phyloP scores from a whole-genome alignment of 305 asterid genomes.

The Stenogyne calaminthoides region DNA sequence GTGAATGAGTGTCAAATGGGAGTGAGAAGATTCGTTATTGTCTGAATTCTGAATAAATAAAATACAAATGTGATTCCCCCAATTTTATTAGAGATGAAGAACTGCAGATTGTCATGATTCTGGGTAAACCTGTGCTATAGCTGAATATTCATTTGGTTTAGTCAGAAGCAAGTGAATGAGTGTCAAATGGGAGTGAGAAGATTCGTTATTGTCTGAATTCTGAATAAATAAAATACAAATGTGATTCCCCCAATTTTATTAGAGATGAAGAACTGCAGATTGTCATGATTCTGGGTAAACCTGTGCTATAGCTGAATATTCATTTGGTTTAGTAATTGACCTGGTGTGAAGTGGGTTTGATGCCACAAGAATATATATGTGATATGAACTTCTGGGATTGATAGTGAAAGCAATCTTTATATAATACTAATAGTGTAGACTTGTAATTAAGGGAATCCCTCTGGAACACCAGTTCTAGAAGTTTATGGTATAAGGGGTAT shows the following conservation, averaged over 20 bases:
- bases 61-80: background rate
- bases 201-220: background rate
- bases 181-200: background rate
- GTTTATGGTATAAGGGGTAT: background rate
- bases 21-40: background rate
- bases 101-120: background rate
- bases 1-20: slow-evolving; percentile 1
- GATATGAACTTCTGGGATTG: background rate
- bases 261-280: background rate
- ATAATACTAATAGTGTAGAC: background rate
- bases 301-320: background rate
- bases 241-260: background rate
- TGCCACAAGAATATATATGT: background rate
- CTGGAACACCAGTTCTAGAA: background rate
- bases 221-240: background rate
- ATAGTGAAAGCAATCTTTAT: background rate
- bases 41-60: background rate
- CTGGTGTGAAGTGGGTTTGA: background rate
- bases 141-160: background rate
- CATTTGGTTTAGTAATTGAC: background rate
- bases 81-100: background rate
- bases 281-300: background rate
- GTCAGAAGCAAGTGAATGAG: slow-evolving; percentile 1
- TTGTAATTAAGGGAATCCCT: background rate
- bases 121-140: background rate